These are phyloP conservation scores for Davidsoniella eucalypti DNA, from an alignment of 2,329 filamentous ascomycete species.

Conservation along the genomic window DNA sequence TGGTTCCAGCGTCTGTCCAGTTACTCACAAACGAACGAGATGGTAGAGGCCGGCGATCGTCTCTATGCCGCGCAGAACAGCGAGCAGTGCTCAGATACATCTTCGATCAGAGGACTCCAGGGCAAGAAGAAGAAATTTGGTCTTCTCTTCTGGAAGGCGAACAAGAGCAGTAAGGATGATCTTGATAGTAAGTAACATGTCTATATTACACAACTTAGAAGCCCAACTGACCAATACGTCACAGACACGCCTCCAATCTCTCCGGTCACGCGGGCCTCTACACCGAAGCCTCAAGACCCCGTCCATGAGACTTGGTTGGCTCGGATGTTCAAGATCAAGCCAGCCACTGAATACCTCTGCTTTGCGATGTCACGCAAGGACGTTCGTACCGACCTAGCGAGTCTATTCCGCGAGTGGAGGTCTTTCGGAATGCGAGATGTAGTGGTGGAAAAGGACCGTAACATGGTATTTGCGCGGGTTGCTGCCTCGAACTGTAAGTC, in stretches of 20 bases:
- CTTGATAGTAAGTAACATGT: neutral
- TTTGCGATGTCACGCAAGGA: constrained; percentile 52
- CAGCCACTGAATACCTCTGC: constrained; percentile 58
- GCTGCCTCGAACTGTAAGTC: constrained; percentile 60
- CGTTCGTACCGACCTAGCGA: constrained; percentile 60
- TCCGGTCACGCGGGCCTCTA: neutral
- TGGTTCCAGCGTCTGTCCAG: constrained; percentile 31
- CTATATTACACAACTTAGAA: neutral
- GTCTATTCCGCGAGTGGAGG: constrained; percentile 63
- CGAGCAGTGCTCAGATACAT: constrained; percentile 5
- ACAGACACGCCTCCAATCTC: neutral
- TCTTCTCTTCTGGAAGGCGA: constrained; percentile 39
- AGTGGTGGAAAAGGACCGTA: constrained; percentile 60
- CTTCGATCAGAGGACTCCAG: constrained; percentile 1
- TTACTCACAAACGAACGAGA: constrained; percentile 8
- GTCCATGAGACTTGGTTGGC: constrained; percentile 75
- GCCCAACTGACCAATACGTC: neutral
- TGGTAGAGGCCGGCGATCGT: constrained; percentile 6
- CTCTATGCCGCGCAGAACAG: neutral
- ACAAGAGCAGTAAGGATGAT: constrained; percentile 18
- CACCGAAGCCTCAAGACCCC: constrained; percentile 34
- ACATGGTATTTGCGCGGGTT: constrained; percentile 65
- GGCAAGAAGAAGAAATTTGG: constrained; percentile 35
- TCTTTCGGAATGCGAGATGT: constrained; percentile 69
- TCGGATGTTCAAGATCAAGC: constrained; percentile 77